Evolutionary conservation across 139 green algal genomes (phyloP), one percentile per base, ranked within the genome.

Genomic region (Edaphochlamys debaryana): DNA sequence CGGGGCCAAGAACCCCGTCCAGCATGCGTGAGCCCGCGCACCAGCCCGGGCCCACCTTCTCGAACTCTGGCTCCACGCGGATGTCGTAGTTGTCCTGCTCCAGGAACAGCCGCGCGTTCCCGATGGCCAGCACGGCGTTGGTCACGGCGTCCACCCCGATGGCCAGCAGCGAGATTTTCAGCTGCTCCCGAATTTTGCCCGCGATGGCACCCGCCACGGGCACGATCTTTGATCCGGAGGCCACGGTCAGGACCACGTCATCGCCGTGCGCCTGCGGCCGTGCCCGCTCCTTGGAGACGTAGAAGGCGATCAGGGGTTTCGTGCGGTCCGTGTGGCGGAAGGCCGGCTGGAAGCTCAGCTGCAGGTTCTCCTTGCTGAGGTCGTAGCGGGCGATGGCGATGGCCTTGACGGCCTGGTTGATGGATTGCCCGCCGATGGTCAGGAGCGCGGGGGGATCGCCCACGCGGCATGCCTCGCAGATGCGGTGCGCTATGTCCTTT

Each of bases 271-370:
- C 58, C 22, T 34, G 13, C 20, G 72, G 48, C 40, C 52, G 68
- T 37, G 52, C 40, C 36, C 69, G 68, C 40, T 79, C 79, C 79
- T 91, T 91, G 36, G 79, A 68, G 6, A 94, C 69, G 72, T 93
- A 94, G 13, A 94, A 87, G 22, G 91, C 91, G 48, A 94, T 90
- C 7, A 88, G 84, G 8, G 91, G 91, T 71, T 90, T 88, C 29
- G 90, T 85, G 34, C 84, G 84, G 64, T 89, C 85, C 11, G 60
- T 86, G 45, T 94, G 87, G 25, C 91, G 74, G 85, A 94, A 94
- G 17, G 91, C 91, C n/a, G 91, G 91, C 85, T 94, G 91, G 74
- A 93, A 94, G 36, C 82, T 88, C 6, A 94, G 79, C 63, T 93
- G 86, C 27, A 92, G 79, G 3, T 74, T 69, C 30, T 83, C 41